Base-by-base conservation (phyloP, 169 alveolate species). In the Plasmodium sp. region DNA sequence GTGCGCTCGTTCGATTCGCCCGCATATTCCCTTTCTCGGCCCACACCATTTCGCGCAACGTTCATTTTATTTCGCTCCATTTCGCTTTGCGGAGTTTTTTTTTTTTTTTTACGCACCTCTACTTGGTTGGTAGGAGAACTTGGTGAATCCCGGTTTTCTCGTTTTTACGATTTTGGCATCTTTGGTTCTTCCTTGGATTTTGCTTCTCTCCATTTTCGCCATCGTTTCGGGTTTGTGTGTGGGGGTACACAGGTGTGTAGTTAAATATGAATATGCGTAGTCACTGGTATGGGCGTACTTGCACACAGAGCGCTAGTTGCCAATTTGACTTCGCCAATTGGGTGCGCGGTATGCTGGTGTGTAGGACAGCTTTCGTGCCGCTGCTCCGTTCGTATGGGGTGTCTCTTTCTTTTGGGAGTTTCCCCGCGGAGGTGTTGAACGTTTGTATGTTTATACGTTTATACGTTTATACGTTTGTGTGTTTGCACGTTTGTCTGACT, bases 71-170 rank as follows among this genome's bases (percentile, higher is more conserved):
- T 56, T 82, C 72, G n/a, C 7, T 82, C 43, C 43, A 33, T 82
- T 82, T 83, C 18, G 62, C 73, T 80, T 80, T 82, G 33, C 71
- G 58, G 7, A 5, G 9, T 74, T 39, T 58, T 90, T 79, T 58
- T 80, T 88, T 88, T 81, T 90, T 90, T 80, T 90, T 90, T 88
- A 90, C 94, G 83, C 94, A 90, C 94, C 94, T 90, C 94, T 79
- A 81, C 62, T 80, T 90, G 91, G 84, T 90, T 90, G 94, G 73
- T 90, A 80, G 34, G 88, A 80, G 73, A 58, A 90, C 82, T 62
- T 90, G 45, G 94, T 34, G 82, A 67, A 90, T 90, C 94, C 94
- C 1, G 94, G 0, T 67, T 90, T 90, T 12, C 94, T 84, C 39
- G 90, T 41, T 90, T 58, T 90, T 58, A 27, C 9, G 43, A 67